Base-by-base conservation (phyloP, 164 flowering plant genomes). In the Vitis labrusca region DNA sequence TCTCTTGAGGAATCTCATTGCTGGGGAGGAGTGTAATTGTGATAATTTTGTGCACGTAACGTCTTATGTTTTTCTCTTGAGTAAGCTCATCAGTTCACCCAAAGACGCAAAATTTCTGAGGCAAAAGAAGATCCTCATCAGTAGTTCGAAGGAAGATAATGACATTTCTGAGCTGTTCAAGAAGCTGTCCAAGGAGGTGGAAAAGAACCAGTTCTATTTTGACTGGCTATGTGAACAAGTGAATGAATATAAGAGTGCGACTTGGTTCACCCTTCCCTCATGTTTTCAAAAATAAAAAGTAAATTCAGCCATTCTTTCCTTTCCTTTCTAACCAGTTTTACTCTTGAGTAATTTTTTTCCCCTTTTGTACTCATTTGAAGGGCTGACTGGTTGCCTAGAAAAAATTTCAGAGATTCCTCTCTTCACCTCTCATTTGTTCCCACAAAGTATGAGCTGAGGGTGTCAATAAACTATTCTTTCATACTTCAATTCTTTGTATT, bases 1-100 rank as follows among this genome's bases (percentile, higher is more conserved):
- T 1, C 59, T 78, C 17, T n/a, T 84, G 8, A 55, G 77, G 61
- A 84, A 84, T n/a, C 61, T 82, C 13, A 75, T 78, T 8, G 85
- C 82, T 0, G 55, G 56, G 0, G 84, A 84, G 64, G 69, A 65
- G 0, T 16, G 56, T 9, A 54, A 63, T 30, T 1, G 44, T 16
- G 66, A 65, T 32, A 15, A 1, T n/a, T 50, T 59, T 0, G 56
- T 30, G 55, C 52, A 50, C 13, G 12, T 79, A 2, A 58, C 76
- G 3, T 72, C 75, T 2, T 82, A 79, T 53, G 76, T 68, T 2
- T 1, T 44, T 5, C 67, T 84, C 52, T 73, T 84, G 73, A 54
- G 50, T 10, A 56, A 69, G 67, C 74, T 84, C 9, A 55, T 84
- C 11, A 9, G 44, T 47, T 30, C 71, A 1, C 37, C 55, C 0